These are phyloP conservation scores for Fragilaria crotonensis DNA, from an alignment of 108 stramenopile species.

Conservation along the genomic window DNA sequence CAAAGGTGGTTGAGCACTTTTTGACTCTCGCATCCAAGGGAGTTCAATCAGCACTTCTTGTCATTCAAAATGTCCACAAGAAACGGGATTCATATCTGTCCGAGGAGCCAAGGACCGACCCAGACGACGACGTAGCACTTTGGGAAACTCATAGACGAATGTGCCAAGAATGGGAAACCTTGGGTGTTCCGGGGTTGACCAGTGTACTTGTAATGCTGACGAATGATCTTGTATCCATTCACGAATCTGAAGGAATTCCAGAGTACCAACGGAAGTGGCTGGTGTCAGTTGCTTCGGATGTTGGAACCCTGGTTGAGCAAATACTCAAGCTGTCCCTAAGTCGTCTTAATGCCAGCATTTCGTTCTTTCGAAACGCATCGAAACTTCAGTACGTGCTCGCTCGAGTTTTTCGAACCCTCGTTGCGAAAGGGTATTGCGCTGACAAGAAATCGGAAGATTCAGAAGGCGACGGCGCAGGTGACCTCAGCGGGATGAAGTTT, in stretches of 20 bases:
- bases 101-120: neutral
- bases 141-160: neutral
- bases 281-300: conserved; percentile 30
- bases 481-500: conserved; percentile 73
- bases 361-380: conserved; percentile 47
- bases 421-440: conserved; percentile 90
- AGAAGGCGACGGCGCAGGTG: conserved; percentile 61
- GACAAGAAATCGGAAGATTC: conserved; percentile 74
- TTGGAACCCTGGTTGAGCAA: conserved; percentile 31
- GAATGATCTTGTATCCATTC: conserved; percentile 18
- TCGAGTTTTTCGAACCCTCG: conserved; percentile 83
- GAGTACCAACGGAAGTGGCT: conserved; percentile 27
- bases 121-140: neutral
- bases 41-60: neutral
- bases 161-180: neutral
- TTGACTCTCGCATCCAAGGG: neutral
- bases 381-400: conserved; percentile 84
- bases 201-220: conserved; percentile 5
- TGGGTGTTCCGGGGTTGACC: neutral
- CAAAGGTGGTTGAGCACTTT: neutral
- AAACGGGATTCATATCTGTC: neutral
- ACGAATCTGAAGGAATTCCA: conserved; percentile 13
- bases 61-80: neutral
- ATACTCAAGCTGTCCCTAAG: conserved; percentile 24
- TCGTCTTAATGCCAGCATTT: conserved; percentile 25